phyloP scores from a whole-genome alignment of 257 asterid genomes.

The Marsdenia floribunda region DNA sequence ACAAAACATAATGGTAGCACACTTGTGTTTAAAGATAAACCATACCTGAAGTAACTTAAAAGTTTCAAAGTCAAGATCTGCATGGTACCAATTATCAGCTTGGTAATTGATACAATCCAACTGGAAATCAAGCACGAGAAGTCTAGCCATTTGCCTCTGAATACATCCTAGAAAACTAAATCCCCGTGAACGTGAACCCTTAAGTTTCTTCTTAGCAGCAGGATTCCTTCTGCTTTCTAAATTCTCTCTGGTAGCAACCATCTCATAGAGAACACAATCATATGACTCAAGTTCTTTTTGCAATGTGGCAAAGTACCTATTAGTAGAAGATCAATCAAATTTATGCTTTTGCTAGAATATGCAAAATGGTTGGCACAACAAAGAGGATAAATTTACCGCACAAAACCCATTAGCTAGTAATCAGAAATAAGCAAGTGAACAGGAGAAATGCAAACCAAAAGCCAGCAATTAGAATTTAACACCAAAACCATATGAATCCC shows the following conservation, averaged over 20 bases:
- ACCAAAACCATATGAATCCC: not conserved
- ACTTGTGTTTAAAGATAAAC: not conserved
- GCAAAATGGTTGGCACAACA: not conserved
- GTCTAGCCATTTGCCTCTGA: conserved; percentile 87
- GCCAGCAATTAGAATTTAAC: not conserved
- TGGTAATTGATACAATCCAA: conserved; percentile 90
- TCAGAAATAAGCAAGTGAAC: not conserved
- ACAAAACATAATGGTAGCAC: not conserved
- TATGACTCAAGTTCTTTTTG: conserved; percentile 65
- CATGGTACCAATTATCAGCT: conserved; percentile 89
- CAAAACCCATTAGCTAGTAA: not conserved
- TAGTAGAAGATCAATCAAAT: conserved; percentile 16
- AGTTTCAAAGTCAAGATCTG: conserved; percentile 95
- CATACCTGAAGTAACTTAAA: conserved; percentile 86
- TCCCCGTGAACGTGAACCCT: conserved; percentile 50
- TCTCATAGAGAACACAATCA: conserved; percentile 94
- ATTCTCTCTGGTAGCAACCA: conserved; percentile 93
- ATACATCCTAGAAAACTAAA: conserved; percentile 76
- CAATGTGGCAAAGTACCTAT: conserved; percentile 73
- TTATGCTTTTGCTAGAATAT: not conserved
- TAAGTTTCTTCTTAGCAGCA: conserved; percentile 47
- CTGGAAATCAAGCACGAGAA: conserved; percentile 81
- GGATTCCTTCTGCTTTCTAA: conserved; percentile 64
- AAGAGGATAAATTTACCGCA: not conserved
- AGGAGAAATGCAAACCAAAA: not conserved